Conservation (phyloP, 257 asterid genomes). For the Lantana camara region DNA sequence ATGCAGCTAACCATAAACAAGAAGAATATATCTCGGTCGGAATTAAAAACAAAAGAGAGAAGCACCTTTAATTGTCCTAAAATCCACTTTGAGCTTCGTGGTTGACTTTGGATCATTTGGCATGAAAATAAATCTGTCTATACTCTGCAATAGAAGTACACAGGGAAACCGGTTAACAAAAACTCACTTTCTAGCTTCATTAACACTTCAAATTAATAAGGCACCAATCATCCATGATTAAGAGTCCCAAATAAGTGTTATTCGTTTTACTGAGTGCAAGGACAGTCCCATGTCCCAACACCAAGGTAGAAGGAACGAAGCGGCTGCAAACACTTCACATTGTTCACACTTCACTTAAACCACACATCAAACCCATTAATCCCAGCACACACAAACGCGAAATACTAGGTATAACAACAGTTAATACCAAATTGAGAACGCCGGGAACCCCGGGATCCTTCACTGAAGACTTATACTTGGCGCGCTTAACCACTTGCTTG, state of each 20-base stretch:
- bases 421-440: constrained; percentile 67
- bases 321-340: background rate
- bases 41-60: constrained; percentile 15
- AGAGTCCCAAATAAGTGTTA: background rate
- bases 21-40: background rate
- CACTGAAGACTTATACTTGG: constrained; percentile 65
- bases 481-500: constrained; percentile 70
- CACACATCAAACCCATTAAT: constrained; percentile 3
- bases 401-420: constrained; percentile 3
- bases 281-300: background rate
- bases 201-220: constrained; percentile 4
- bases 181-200: constrained; percentile 1
- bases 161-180: constrained; percentile 7
- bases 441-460: constrained; percentile 86
- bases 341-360: constrained; percentile 11
- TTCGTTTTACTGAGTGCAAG: background rate
- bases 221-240: constrained; percentile 1
- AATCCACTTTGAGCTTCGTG: constrained; percentile 76
- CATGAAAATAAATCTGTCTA: constrained; percentile 61
- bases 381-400: constrained; percentile 20
- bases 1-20: constrained; percentile 5
- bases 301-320: background rate
- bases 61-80: constrained; percentile 74
- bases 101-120: constrained; percentile 75
- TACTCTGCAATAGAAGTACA: constrained; percentile 46